Percentiles rank a stretch among this genome's conserved stretches.
Conservation (phyloP, 1,139 yeast genomes). For the Saccharomyces hybrid region DNA sequence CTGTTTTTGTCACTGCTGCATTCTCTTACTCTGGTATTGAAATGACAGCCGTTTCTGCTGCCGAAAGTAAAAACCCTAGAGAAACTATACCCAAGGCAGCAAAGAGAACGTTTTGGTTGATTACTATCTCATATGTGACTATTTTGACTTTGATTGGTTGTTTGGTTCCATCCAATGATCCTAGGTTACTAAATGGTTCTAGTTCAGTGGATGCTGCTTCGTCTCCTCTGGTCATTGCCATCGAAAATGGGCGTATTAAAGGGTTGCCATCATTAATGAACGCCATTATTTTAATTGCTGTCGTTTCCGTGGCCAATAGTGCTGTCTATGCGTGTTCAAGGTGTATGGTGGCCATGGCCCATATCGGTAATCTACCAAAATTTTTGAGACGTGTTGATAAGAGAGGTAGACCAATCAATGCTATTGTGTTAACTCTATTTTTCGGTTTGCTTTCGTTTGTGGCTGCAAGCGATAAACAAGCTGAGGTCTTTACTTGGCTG, state of each 20-base stretch:
- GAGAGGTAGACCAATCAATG: slow-evolving; percentile 57
- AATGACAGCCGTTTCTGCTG: slow-evolving; percentile 77
- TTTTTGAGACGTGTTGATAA: slow-evolving; percentile 52
- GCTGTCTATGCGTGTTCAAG: slow-evolving; percentile 61
- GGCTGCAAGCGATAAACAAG: slow-evolving; percentile 53
- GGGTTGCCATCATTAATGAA: slow-evolving; percentile 47
- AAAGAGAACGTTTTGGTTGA: slow-evolving; percentile 74
- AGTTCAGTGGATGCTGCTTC: slow-evolving; percentile 47
- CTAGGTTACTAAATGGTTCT: slow-evolving; percentile 40
- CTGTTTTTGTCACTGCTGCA: slow-evolving; percentile 49
- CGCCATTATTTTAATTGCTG: slow-evolving; percentile 49
- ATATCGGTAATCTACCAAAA: slow-evolving; percentile 56
- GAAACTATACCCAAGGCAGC: slow-evolving; percentile 61
- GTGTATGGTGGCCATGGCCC: slow-evolving; percentile 59
- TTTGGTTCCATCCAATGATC: slow-evolving; percentile 57
- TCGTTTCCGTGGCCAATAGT: slow-evolving; percentile 60
- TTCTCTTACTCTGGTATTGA: slow-evolving; percentile 57
- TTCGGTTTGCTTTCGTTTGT: slow-evolving; percentile 55
- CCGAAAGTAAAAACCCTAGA: slow-evolving; percentile 76
- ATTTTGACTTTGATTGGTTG: slow-evolving; percentile 57
- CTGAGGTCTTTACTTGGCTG: slow-evolving; percentile 57
- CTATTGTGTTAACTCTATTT: slow-evolving; percentile 43
- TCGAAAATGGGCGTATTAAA: slow-evolving; percentile 41
- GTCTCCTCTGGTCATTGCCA: slow-evolving; percentile 47
- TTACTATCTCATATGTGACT: slow-evolving; percentile 55